Evolutionary conservation across 2,329 filamentous ascomycete genomes (phyloP).

Genomic region (Knufia petricola): DNA sequence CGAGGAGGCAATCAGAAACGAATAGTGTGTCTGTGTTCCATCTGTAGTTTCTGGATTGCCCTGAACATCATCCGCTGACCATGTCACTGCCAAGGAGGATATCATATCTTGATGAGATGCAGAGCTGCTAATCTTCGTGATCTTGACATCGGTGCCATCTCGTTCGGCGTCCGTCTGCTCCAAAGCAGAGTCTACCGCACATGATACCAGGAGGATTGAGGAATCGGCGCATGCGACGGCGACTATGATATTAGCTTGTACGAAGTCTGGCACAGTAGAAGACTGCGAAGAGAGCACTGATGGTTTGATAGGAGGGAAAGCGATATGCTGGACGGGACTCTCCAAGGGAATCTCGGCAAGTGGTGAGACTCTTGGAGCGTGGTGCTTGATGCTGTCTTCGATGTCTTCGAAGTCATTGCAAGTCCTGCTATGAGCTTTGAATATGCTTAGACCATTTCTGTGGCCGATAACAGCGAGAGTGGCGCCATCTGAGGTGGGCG

Average conservation of each 20-base stretch:
- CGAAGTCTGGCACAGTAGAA: background rate
- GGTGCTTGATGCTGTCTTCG: constrained; percentile 30
- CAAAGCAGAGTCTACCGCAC: constrained; percentile 47
- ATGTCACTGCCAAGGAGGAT: constrained; percentile 43
- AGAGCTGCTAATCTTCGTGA: constrained; percentile 38
- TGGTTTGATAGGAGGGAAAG: constrained; percentile 34
- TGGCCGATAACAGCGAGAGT: constrained; percentile 53
- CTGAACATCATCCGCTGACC: constrained; percentile 33
- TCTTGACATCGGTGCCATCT: constrained; percentile 35
- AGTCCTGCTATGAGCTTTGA: constrained; percentile 19
- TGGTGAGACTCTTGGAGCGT: constrained; percentile 36
- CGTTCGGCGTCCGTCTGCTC: constrained; percentile 26
- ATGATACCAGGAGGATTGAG: constrained; percentile 44
- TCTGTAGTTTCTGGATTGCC: constrained; percentile 16
- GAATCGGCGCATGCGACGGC: constrained; percentile 48
- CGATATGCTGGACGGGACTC: constrained; percentile 44
- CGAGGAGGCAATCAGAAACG: constrained; percentile 38
- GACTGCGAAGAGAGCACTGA: background rate
- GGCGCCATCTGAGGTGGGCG: constrained; percentile 51
- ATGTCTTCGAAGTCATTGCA: constrained; percentile 48
- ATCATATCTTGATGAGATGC: constrained; percentile 44
- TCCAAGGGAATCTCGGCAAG: constrained; percentile 47
- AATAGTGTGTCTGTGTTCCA: constrained; percentile 26
- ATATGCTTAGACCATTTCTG: constrained; percentile 46
- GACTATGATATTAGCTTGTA: constrained; percentile 36